Evolutionary conservation across 352 stramenopile species (phyloP), one percentile per base, ranked within the genome.

Genomic region (Globisporangium abappressorium): DNA sequence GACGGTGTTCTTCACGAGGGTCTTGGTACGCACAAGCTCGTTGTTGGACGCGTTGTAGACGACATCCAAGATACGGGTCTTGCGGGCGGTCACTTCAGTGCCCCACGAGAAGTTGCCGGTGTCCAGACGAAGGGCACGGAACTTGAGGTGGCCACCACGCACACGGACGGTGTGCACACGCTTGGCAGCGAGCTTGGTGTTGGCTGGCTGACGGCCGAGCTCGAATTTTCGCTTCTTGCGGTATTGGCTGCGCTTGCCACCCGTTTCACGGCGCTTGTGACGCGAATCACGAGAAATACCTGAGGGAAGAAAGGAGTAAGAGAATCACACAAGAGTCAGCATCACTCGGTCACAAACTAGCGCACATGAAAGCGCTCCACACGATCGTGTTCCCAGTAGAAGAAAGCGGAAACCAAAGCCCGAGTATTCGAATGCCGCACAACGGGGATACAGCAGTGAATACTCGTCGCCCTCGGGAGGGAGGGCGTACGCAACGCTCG

Each of bases 31-130:
- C 69, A 99, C 98, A 71, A 99, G 91, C 80, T 99, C 98, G 91
- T 99, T 99, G 96, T 99, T 99, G 74, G 98, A 99, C 59, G 98
- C 95, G 85, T 99, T 99, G 97, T 99, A 99, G 28, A 98, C 94
- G 28, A 99, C 98, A 82, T 99, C 97, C 43, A 99, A 87, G 66
- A 99, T 98, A 95, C 97, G 96, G 61, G 98, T 98, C 93, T 99
- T 99, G 77, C 97, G 93, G 54, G 98, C 97, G 72, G 90, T 94
- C 24, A 98, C 95, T 83, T 99, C 97, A 69, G 95, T 98, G 74
- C 97, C 97, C 98, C 98, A 99, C 72, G 95, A 99, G 81, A 99
- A 99, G 94, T 99, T 99, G 76, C 98, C 98, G 62, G 92, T 97
- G 69, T 99, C 98, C 51, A 99, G 85, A 74, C 97, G 92, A 22